Base-by-base conservation (phyloP, 2,329 filamentous ascomycete genomes). In the Hypomyces perniciosus region DNA sequence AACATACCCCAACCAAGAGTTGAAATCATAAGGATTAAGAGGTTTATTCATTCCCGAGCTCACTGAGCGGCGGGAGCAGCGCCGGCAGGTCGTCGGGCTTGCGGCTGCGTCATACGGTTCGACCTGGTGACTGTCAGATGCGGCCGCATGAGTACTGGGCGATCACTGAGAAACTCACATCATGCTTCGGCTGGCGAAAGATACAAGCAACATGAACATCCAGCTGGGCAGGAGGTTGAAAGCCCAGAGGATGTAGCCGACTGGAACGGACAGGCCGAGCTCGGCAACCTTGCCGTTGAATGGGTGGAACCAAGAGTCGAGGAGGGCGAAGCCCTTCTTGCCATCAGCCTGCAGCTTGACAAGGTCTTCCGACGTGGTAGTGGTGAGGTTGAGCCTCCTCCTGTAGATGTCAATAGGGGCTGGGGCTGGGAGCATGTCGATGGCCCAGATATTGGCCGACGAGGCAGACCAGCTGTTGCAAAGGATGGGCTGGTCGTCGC, bases 141-240 rank as follows among this genome's bases (percentile, higher is more conserved):
- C 33, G 53, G 38, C 39, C n/a, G 48, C 20, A 20, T 20, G 20
- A 20, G 20, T 20, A 20, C 20, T 20, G 20, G 20, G 20, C 3
- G 20, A 20, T 20, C 20, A 20, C 20, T 20, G 20, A 20, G 20
- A 20, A 20, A 76, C 85, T 79, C 73, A 90, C 88, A 91, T 90
- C 68, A 91, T 79, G 52, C 75, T 79, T 64, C 87, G 79, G 76
- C 83, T 89, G 56, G 86, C 62, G 65, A 91, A 83, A 48, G 84
- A 88, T 59, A 92, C 76, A 44, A 80, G 65, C 59, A 92, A 76
- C 88, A 92, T 91, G 63, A 90, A 83, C 50, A 81, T 70, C 88
- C 88, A 92, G 73, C 84, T 83, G 52, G 87, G 80, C 52, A 89
- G 69, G 44, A 85, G 70, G 60, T 78, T 76, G 62, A 87, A 81